Base-by-base conservation (phyloP, 2,329 filamentous ascomycete genomes). In the Pseudogymnoascus sp. region DNA sequence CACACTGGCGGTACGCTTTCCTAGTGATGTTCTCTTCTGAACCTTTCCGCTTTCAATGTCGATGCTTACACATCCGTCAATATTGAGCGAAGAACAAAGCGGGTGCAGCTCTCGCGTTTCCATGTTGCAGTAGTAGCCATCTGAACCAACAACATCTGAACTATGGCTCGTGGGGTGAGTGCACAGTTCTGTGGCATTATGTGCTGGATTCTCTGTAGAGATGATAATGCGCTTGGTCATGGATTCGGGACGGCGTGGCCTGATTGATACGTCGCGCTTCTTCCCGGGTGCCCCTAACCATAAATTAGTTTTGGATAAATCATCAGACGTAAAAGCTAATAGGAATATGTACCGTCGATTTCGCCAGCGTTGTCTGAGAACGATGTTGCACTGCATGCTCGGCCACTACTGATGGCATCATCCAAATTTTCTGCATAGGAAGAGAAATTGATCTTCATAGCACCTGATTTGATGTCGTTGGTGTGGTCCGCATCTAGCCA, bases 41-140 rank as follows among this genome's bases (percentile, higher is more conserved):
- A 52, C 27, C 45, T 31, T 52, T 52, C 45, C 27, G 45, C 45
- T 52, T 52, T 52, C 27, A 52, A 31, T 31, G 27, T 52, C 27
- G 13, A 52, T 1, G 27, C 7, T 31, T 29, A 52, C 45, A 52
- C 45, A 52, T 18, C 27, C 45, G 13, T 52, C 27, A 31, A 52
- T 27, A 2, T 52, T 10, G 18, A 52, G 2, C 5, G 45, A 52
- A 52, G 45, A 52, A 31, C 45, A 52, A 31, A 52, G 45, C 27
- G 45, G 25, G 45, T 31, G 27, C 27, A 52, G 45, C 45, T 31
- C 45, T 31, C 45, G 45, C 13, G 8, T 18, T 31, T 52, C 45
- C 45, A 52, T 52, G 45, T 52, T 52, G 27, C 45, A 52, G 27
- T 52, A 52, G 27, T 52, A 52, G 4, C 45, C 45, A 52, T 52